Conservation (phyloP, 208 protist species). For the Trypanosoma grayi region DNA sequence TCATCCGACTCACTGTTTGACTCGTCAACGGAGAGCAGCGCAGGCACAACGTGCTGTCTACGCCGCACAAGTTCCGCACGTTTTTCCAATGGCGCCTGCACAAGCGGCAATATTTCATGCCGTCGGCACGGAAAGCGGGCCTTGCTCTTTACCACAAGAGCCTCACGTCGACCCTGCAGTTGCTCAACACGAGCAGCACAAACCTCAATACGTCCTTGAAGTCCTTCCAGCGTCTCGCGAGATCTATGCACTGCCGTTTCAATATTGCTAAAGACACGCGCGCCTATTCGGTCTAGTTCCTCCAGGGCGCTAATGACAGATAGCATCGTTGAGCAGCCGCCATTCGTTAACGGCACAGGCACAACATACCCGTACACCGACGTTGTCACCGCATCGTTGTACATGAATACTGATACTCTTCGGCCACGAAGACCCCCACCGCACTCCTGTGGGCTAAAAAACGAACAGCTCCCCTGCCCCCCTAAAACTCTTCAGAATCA, state of each 20-base stretch:
- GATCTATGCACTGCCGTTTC: constrained; percentile 17
- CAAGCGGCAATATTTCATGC: constrained; percentile 3
- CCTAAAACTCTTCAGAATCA: no score
- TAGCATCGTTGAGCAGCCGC: constrained; percentile 21
- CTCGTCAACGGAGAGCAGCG: background rate
- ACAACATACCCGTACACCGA: constrained; percentile 21
- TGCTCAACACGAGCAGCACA: constrained; percentile 20
- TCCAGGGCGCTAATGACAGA: constrained; percentile 23
- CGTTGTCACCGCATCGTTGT: constrained; percentile 11
- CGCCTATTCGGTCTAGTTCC: constrained; percentile 19
- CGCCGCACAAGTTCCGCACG: background rate
- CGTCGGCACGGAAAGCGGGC: constrained; percentile 17
- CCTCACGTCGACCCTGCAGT: constrained; percentile 28
- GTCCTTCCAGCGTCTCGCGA: constrained; percentile 13
- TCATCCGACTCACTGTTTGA: constrained; percentile 8
- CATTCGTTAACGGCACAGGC: constrained; percentile 25
- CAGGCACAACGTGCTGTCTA: background rate
- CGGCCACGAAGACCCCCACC: no score
- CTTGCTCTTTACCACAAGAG: constrained; percentile 25
- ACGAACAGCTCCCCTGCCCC: background rate
- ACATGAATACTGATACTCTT: constrained; percentile 8
- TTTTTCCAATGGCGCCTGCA: constrained; percentile 9
- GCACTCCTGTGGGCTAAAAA: no score
- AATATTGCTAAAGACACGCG: constrained; percentile 30
- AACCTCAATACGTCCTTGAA: constrained; percentile 21